Evolutionary conservation across 2,329 filamentous ascomycete species (phyloP), one percentile per base, ranked within the genome.

Genomic region (Hypoxylon sp.): DNA sequence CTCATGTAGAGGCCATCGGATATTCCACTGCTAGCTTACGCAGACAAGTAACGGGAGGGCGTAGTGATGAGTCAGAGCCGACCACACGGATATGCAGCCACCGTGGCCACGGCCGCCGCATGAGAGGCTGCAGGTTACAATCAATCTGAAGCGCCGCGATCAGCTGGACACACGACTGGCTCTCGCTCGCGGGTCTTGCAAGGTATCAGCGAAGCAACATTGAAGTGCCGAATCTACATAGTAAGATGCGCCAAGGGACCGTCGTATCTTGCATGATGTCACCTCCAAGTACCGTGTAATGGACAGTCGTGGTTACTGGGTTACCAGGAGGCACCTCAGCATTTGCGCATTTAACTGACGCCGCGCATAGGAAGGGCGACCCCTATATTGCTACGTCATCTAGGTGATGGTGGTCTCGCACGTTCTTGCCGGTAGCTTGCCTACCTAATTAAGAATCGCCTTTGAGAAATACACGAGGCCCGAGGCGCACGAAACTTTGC

Each of bases 211-310:
- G 40, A 67, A 45, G 64, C 61, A 61, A 67, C 64, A 52, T 57
- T 9, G 16, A 63, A 65, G 58, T 69, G 58, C 61, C 67, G 60
- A 67, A 65, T 69, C 61, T 67, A n/a, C n/a, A n/a, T n/a, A n/a
- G n/a, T n/a, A 32, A 61, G 56, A 67, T 60, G 40, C 40, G 61
- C 61, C 53, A 69, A 63, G 67, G 48, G 38, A 56, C 33, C 51
- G n/a, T 30, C 52, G 26, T 56, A 65, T 67, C 64, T 67, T 55
- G 67, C 61, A 67, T 69, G 58, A 64, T 64, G 58, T 65, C 64
- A 65, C 64, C 56, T 63, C 56, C 40, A 32, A 51, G 53, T 61
- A 50, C 61, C 58, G 50, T 20, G 48, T 33, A 48, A 53, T 40
- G n/a, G 46, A n/a, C 20, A 49, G 11, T 53, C 46, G 33, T 51